Evolutionary conservation across 2,329 filamentous ascomycete genomes (phyloP).

Genomic region (Aspergillus fumigatiaffinis): DNA sequence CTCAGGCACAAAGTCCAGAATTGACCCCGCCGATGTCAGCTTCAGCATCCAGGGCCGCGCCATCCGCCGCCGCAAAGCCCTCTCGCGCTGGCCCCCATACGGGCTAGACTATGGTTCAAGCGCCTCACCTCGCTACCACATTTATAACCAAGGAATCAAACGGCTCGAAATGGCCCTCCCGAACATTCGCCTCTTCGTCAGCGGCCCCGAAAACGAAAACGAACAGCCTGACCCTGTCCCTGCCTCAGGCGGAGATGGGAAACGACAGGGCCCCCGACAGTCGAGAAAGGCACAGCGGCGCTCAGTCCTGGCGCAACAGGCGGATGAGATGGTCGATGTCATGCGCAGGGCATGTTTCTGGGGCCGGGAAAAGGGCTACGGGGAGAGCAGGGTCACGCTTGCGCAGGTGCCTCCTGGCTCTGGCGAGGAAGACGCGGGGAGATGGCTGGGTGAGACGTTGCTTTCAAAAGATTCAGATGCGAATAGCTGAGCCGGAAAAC

Average conservation of each 20-base stretch:
- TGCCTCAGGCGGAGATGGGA: too few species aligned
- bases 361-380: slow-evolving; percentile 38
- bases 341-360: slow-evolving; percentile 44
- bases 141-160: slow-evolving; percentile 14
- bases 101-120: slow-evolving; percentile 32
- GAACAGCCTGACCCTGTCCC: background rate
- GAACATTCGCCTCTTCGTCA: slow-evolving; percentile 26
- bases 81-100: slow-evolving; percentile 39
- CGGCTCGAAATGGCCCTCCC: slow-evolving; percentile 31
- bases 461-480: background rate
- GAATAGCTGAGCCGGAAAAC: background rate
- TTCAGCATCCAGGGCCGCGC: slow-evolving; percentile 3
- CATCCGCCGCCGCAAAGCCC: slow-evolving; percentile 31
- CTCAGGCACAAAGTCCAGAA: background rate
- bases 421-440: background rate
- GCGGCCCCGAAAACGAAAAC: background rate
- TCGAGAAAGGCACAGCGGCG: background rate
- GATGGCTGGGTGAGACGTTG: background rate
- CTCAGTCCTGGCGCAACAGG: slow-evolving; percentile 34
- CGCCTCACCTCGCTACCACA: slow-evolving; percentile 13
- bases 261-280: background rate
- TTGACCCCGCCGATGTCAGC: slow-evolving; percentile 2
- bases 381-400: slow-evolving; percentile 33
- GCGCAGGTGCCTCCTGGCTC: background rate
- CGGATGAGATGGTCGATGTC: slow-evolving; percentile 38